Conservation (phyloP, 768 basidiomycete genomes). For the Rhizopogon rudus region DNA sequence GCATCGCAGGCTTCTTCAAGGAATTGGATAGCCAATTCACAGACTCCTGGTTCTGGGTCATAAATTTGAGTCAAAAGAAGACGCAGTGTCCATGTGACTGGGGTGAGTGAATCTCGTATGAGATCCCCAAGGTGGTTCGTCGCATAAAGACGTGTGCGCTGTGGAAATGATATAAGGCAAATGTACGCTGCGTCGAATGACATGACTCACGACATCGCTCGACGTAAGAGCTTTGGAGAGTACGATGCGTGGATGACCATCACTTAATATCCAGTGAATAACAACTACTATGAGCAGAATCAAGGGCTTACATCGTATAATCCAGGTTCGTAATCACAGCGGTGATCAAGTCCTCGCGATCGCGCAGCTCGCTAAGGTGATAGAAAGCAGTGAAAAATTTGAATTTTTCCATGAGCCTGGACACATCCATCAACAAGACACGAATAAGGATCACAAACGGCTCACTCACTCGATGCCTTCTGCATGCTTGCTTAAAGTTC, state of each 20-base stretch:
- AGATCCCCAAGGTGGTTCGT: conserved; percentile 83
- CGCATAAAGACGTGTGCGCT: conserved; percentile 87
- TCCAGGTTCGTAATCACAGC: conserved; percentile 89
- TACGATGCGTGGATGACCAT: conserved; percentile 91
- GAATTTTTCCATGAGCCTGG: conserved; percentile 83
- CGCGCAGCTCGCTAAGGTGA: conserved; percentile 85
- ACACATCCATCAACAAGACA: neutral
- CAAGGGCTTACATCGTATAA: conserved; percentile 69
- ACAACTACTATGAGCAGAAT: conserved; percentile 1
- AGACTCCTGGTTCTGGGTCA: conserved; percentile 86
- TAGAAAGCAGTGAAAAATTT: conserved; percentile 96
- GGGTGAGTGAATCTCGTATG: conserved; percentile 56
- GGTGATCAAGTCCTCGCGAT: conserved; percentile 88
- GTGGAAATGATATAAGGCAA: neutral
- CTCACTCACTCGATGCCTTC: conserved; percentile 82
- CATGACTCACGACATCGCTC: conserved; percentile 64
- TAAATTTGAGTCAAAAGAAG: conserved; percentile 94
- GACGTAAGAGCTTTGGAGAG: conserved; percentile 94
- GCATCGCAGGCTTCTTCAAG: conserved; percentile 88
- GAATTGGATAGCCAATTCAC: conserved; percentile 83
- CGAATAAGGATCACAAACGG: neutral
- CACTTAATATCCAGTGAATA: conserved; percentile 42
- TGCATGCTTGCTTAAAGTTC: conserved; percentile 79
- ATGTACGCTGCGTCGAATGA: neutral
- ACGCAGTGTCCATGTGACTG: conserved; percentile 85